Base-by-base conservation (phyloP, 2,329 filamentous ascomycete genomes). In the Exutisphaerella laricina region DNA sequence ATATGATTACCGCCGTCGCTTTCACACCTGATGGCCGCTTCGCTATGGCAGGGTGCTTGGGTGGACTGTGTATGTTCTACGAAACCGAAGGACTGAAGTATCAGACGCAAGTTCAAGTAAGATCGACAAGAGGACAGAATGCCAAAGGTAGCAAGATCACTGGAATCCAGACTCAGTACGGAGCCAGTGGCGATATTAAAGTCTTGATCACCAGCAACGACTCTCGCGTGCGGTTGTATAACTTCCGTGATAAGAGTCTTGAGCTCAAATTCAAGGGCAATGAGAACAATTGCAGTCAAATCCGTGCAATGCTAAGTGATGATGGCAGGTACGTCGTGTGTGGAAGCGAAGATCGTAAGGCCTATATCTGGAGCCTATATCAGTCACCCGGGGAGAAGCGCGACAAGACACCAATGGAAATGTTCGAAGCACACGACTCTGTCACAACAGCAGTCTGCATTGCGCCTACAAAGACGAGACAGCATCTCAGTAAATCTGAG, bases 101-200 rank as follows among this genome's bases (percentile, higher is more conserved):
- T 40, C 78, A 86, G 53, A 84, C 84, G 1, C 88, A 96, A 60
- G 82, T 97, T 21, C 88, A 95, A 53, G 89, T 96, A n/a, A 82
- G 89, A 32, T 96, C 89, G 0, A 88, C 88, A 0, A 78, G 89
- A 46, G 90, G 92, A 2, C 89, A 88, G 60, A 97, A 96, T 59
- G 85, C 89, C 4, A 96, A 94, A 63, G 90, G 90, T 4, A 95
- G 88, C 69, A 98, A 98, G 63, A 95, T 98, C 55, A 97, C 92
- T 0, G 89, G 88, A 5, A 95, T 98, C 40, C 82, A 90, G 58
- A 84, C 88, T 0, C 80, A 83, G 51, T 66, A 70, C 12, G 68
- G 73, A 16, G 69, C 76, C 38, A 76, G 76, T 25, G 79, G 79
- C 1, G 84, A 89, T 40, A 75, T 87, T 38, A 94, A 94, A 58